Conservation (phyloP, 192 early-diverging fungal genomes). For the Umbelopsis ramanniana region DNA sequence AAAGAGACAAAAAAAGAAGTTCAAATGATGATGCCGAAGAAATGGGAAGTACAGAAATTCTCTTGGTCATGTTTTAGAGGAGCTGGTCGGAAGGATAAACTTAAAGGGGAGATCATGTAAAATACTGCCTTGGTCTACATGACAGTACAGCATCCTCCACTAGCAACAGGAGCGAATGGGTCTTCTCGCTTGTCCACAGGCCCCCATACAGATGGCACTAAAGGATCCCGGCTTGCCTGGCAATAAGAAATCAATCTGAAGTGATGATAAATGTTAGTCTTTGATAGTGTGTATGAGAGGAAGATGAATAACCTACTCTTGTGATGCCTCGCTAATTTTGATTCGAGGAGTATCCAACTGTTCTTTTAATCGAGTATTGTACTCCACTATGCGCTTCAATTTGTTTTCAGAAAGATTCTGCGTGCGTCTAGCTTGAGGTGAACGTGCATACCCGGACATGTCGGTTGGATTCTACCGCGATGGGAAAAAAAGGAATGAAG, state of each 20-base stretch:
- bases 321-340: constrained; percentile 44
- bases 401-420: constrained; percentile 50
- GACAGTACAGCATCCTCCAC: constrained; percentile 38
- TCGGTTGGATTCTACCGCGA: constrained; percentile 3
- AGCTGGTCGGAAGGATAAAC: neutral
- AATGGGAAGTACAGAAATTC: neutral
- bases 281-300: neutral
- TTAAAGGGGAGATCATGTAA: too few species aligned
- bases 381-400: constrained; percentile 42
- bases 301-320: constrained; percentile 12
- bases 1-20: neutral
- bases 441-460: constrained; percentile 12
- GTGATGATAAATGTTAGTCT: neutral
- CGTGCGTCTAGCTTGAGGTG: constrained; percentile 18
- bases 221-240: constrained; percentile 41
- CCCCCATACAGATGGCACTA: constrained; percentile 51
- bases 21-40: neutral
- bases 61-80: neutral
- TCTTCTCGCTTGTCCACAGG: constrained; percentile 47
- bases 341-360: constrained; percentile 47
- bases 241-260: constrained; percentile 46
- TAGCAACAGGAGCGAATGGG: constrained; percentile 43
- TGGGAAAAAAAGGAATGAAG: constrained; percentile 7
- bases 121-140: constrained; percentile 32
- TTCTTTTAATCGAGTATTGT: constrained; percentile 43